Conservation (phyloP, 805 yeast genomes). For the Grigorovia humatica region DNA sequence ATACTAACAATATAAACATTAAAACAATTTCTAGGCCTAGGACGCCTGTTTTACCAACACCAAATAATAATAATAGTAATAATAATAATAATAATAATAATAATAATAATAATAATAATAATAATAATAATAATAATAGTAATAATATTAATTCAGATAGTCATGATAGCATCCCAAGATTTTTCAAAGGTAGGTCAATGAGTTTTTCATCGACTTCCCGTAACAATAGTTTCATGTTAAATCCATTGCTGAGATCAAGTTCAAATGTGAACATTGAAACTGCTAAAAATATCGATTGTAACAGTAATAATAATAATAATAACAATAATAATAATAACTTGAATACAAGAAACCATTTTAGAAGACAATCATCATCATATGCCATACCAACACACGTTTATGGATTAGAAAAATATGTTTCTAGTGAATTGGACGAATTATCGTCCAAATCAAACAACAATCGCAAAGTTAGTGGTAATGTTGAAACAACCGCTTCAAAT, state of each 20-base stretch:
- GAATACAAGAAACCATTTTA: neutral
- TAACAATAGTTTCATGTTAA: neutral
- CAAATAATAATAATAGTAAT: neutral
- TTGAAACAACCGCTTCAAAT: too few species aligned
- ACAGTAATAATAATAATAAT: neutral
- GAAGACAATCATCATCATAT: slow-evolving; percentile 6
- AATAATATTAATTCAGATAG: neutral
- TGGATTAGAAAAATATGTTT: slow-evolving; percentile 23
- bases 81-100: neutral
- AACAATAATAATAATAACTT: neutral
- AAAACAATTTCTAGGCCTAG: neutral
- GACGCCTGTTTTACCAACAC: neutral
- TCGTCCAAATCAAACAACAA: slow-evolving; percentile 4
- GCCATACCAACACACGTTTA: slow-evolving; percentile 24
- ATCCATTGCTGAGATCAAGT: neutral
- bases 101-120: neutral
- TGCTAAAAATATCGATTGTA: neutral
- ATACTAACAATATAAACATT: neutral
- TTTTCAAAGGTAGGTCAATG: neutral
- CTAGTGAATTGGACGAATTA: slow-evolving; percentile 16
- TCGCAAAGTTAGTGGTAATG: neutral
- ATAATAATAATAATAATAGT: neutral
- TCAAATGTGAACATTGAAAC: neutral
- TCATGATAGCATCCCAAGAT: neutral
- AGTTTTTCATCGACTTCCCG: neutral